Percentiles rank a stretch among this genome's conserved stretches.
Evolutionary conservation across 2,329 filamentous ascomycete species (phyloP).

Genomic region (Fusarium nisikadoi): DNA sequence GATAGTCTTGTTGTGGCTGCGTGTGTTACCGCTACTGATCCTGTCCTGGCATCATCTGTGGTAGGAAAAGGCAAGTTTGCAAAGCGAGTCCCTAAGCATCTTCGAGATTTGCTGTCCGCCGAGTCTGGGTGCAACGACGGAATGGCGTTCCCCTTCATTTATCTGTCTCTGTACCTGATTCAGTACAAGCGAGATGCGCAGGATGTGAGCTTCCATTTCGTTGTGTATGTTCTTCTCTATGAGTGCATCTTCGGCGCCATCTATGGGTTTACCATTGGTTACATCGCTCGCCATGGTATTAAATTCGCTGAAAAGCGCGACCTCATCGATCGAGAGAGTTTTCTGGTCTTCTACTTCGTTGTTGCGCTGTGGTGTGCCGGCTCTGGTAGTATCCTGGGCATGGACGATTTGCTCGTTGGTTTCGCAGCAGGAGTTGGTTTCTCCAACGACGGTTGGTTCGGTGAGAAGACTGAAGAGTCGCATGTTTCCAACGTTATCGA

Average conservation of each 20-base stretch:
- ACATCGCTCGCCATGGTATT: slow-evolving; percentile 90
- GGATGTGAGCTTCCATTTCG: slow-evolving; percentile 83
- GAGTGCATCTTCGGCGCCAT: slow-evolving; percentile 94
- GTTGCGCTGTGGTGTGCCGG: slow-evolving; percentile 95
- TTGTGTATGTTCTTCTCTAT: slow-evolving; percentile 90
- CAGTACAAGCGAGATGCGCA: slow-evolving; percentile 76
- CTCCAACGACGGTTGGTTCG: slow-evolving; percentile 99
- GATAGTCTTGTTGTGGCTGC: slow-evolving; percentile 88
- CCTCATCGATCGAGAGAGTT: slow-evolving; percentile 94
- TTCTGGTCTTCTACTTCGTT: slow-evolving; percentile 98
- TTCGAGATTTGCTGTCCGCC: slow-evolving; percentile 92
- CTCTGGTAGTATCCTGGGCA: slow-evolving; percentile 87
- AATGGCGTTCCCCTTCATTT: slow-evolving; percentile 99
- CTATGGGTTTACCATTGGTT: slow-evolving; percentile 88
- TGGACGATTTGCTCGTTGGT: slow-evolving; percentile 93
- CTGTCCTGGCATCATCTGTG: slow-evolving; percentile 95
- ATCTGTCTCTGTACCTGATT: slow-evolving; percentile 90
- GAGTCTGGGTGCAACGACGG: slow-evolving; percentile 99
- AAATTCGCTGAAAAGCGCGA: slow-evolving; percentile 85
- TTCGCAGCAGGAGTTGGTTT: slow-evolving; percentile 98
- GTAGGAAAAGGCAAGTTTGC: slow-evolving; percentile 99
- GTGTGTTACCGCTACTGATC: slow-evolving; percentile 97
- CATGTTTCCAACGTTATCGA: slow-evolving; percentile 99
- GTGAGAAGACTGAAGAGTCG: slow-evolving; percentile 96
- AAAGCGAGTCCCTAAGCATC: slow-evolving; percentile 95